Percentiles rank a stretch among this genome's conserved stretches.
phyloP scores from a whole-genome alignment of 164 flowering plant genomes.

The Chimonanthus praecox region DNA sequence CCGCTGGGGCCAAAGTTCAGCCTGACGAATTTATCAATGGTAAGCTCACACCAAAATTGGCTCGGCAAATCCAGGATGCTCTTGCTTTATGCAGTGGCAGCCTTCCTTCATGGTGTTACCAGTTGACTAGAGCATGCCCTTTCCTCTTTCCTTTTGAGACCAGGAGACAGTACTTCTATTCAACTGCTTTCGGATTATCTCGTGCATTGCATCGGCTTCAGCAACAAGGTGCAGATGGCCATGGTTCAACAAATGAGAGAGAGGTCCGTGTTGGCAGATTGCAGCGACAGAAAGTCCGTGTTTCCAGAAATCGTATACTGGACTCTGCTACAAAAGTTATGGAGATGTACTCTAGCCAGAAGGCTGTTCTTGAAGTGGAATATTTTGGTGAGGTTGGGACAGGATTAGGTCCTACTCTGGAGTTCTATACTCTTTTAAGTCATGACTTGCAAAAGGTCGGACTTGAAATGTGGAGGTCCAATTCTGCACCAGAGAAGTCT shows the following conservation, averaged over 20 bases:
- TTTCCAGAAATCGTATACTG: constrained; percentile 81
- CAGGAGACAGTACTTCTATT: constrained; percentile 88
- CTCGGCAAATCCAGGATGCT: constrained; percentile 96
- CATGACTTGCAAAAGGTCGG: constrained; percentile 80
- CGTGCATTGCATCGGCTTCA: constrained; percentile 92
- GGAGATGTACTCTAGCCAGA: constrained; percentile 98
- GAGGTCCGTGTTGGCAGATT: constrained; percentile 84
- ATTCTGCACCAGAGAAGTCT: constrained; percentile 32
- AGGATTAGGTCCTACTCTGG: constrained; percentile 96
- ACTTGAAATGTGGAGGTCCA: constrained; percentile 85
- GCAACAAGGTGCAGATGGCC: constrained; percentile 88
- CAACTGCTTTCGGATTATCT: constrained; percentile 96
- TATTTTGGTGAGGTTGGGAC: constrained; percentile 99
- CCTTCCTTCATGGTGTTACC: constrained; percentile 98
- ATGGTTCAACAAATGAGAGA: constrained; percentile 75
- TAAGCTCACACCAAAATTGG: constrained; percentile 94
- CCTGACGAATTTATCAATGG: constrained; percentile 67
- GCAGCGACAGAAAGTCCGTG: constrained; percentile 96
- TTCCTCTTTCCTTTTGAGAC: constrained; percentile 97
- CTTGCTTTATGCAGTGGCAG: constrained; percentile 96
- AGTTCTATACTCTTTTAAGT: constrained; percentile 92
- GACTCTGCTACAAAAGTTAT: constrained; percentile 98
- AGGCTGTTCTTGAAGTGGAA: constrained; percentile 96
- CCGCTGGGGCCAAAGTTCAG: constrained; percentile 53
- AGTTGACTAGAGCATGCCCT: constrained; percentile 90